phyloP scores from a whole-genome alignment of 306 rosid genomes.

The Vachellia collinsii region DNA sequence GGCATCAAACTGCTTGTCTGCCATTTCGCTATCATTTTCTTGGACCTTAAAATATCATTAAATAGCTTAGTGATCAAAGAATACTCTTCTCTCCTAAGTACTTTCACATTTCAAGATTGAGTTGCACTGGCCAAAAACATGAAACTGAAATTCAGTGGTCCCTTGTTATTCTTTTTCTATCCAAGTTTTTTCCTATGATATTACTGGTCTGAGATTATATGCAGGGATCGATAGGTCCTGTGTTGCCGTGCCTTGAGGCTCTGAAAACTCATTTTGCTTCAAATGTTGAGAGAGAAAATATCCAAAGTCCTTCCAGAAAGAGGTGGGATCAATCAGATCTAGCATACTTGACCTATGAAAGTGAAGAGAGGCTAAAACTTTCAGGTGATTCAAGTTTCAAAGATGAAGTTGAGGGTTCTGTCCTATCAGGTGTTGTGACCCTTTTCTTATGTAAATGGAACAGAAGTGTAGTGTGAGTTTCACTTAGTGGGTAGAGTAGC shows the following conservation, averaged over 20 bases:
- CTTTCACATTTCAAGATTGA: no score
- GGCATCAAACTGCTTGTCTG: no score
- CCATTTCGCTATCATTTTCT: no score
- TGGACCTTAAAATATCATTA: no score
- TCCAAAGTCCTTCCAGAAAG: conserved; percentile 63
- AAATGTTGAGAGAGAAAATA: conserved; percentile 55
- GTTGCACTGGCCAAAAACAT: no score
- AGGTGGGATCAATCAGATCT: conserved; percentile 63
- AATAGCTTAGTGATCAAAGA: no score
- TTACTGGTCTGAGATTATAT: conserved; percentile 45
- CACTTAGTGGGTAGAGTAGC: background rate
- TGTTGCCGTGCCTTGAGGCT: conserved; percentile 80
- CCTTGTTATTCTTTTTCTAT: background rate
- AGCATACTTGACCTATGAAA: conserved; percentile 38
- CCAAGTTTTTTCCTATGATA: conserved; percentile 30
- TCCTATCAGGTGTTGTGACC: conserved; percentile 49
- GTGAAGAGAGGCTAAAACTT: conserved; percentile 24
- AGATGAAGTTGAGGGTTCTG: conserved; percentile 40
- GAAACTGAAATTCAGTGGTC: no score
- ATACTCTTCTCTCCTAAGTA: no score
- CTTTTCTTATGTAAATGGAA: conserved; percentile 18
- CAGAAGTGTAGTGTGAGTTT: background rate
- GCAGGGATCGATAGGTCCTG: conserved; percentile 89
- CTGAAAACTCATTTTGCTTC: conserved; percentile 70
- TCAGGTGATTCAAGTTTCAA: conserved; percentile 44